Base-by-base conservation (phyloP, 768 basidiomycete species). In the Mycena haematopus region DNA sequence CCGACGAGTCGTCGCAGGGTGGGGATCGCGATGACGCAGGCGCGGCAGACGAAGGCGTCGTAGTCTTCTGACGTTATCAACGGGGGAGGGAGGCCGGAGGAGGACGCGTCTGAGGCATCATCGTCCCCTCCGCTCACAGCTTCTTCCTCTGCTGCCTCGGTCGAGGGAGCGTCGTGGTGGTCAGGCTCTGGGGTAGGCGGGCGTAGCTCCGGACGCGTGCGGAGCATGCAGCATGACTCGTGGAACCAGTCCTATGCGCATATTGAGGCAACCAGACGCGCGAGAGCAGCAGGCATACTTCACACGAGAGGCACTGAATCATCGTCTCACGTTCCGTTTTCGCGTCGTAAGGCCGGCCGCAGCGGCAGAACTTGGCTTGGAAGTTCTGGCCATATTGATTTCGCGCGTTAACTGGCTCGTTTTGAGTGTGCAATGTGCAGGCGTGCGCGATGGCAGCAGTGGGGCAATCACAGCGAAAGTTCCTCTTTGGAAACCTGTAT, bases 251-350 rank as follows among this genome's bases (percentile, higher is more conserved):
- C 92, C 92, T 93, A 64, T 44, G 3, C 40, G 4, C 38, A 5
- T 36, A 36, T 61, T 47, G 58, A 35, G 38, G n/a, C 14, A 29
- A 33, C 56, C n/a, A 42, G 40, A 42, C 40, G 40, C 19, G n/a
- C 17, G 7, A 42, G 19, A 42, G n/a, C n/a, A 71, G 17, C 17
- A 71, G 65, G 92, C 92, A 70, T 66, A 93, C 92, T 82, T 95
- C 93, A 74, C 93, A 95, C 19, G 86, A 78, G 55, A 94, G 75
- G 72, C 93, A 95, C 76, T 95, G 93, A 31, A 94, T 88, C 93
- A 95, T 95, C 3, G 92, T 90, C 76, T 95, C 93, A 62, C 73
- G 74, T 75, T 95, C 93, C 21, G 78, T 85, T 67, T 83, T 82
- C 31, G 90, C 82, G 70, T 94, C 88, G 69, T 95, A 95, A 44